Evolutionary conservation across 139 green algal species (phyloP), one percentile per base, ranked within the genome.

Genomic region (Monoraphidium neglectum): DNA sequence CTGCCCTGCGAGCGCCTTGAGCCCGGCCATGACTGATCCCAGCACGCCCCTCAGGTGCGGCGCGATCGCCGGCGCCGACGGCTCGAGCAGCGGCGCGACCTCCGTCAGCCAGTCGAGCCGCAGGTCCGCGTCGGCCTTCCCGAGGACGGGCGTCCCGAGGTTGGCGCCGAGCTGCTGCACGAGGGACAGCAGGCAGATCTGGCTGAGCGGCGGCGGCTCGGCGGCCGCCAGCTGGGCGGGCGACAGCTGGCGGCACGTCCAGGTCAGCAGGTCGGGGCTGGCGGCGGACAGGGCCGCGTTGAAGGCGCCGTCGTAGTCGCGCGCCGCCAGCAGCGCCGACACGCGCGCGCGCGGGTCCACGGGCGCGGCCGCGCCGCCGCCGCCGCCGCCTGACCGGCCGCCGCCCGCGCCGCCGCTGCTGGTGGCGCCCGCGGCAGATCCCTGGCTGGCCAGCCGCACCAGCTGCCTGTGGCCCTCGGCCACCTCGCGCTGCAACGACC

Each of bases 21-120:
- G 61, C 21, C 63, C 61, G 5, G 16, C 70, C 61, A 82, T 77
- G 43, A 87, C 80, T 32, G 73, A 70, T 15, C 83, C 72, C 57
- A 93, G 74, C 59, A 91, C 84, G 4, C 33, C 56, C 51, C 72
- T 76, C 49, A 70, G 47, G 76, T 86, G 81, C 32, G 80, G 77
- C 1, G 83, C 87, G 56, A 94, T 72, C 46, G 83, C 33, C 2
- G 87, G 80, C 35, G 93, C 84, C 21, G 56, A 10, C 1, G 91
- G 87, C 78, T 96, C 80, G 15, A 97, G 54, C 3, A 61, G 59
- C 70, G 94, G 68, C 4, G 82, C 84, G 0, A 80, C 82, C 74
- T 93, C 81, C 1, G 78, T 80, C 21, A 97, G 83, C 93, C 93
- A 97, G 1, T 74, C 69, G 66, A 97, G 78, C 84, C 95, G 95